Evolutionary conservation across 257 asterid species (phyloP).

Genomic region (Anisodus acutangulus): DNA sequence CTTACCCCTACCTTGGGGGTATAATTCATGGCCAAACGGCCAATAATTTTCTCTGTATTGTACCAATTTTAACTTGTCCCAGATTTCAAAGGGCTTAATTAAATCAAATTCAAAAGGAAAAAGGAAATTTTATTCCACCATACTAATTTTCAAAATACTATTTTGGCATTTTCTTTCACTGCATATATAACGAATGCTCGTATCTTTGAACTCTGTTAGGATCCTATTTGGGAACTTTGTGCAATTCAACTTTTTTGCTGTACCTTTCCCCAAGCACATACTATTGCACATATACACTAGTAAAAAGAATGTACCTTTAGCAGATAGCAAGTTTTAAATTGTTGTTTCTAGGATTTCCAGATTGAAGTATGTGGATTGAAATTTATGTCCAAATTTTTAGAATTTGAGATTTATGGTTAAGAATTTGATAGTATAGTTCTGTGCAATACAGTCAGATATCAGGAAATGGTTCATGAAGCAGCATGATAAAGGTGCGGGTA

Average conservation of each 20-base stretch:
- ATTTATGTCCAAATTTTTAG: neutral
- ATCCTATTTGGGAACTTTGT: neutral
- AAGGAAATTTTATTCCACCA: neutral
- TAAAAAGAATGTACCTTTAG: neutral
- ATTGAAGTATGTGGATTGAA: slow-evolving; percentile 22
- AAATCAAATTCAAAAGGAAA: neutral
- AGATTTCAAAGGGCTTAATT: neutral
- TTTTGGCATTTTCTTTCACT: neutral
- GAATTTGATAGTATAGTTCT: slow-evolving; percentile 14
- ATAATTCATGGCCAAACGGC: too few species aligned
- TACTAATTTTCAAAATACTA: neutral
- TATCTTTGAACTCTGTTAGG: neutral
- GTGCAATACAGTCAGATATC: slow-evolving; percentile 74
- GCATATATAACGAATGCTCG: neutral
- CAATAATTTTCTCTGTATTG: neutral
- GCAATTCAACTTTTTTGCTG: neutral
- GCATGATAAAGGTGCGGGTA: slow-evolving; percentile 63
- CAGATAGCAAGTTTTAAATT: neutral
- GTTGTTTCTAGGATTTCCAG: neutral
- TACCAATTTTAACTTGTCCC: slow-evolving; percentile 4
- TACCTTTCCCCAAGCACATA: neutral
- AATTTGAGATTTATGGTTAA: neutral
- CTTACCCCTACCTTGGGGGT: too few species aligned
- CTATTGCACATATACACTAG: neutral
- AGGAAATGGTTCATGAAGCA: slow-evolving; percentile 92